phyloP scores from a whole-genome alignment of 805 yeast species.

The Cyberlindnera nakhonratchasimensis region DNA sequence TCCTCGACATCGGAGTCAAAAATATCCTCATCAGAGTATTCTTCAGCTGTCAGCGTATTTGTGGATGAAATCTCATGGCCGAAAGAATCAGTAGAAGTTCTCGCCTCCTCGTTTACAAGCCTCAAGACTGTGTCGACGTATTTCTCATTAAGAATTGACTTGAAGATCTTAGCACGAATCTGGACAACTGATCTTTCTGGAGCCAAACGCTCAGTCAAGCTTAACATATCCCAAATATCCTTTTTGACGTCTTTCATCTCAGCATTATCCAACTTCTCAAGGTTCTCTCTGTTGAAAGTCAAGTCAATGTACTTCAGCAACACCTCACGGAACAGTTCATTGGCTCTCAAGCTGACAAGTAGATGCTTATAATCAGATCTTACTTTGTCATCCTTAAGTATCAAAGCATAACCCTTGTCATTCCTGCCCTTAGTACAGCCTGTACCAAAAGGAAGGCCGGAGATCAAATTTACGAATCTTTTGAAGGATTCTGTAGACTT shows the following conservation, averaged over 20 bases:
- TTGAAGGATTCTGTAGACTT: constrained; percentile 22
- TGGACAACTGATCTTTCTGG: constrained; percentile 28
- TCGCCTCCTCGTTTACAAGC: constrained; percentile 17
- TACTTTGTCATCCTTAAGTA: constrained; percentile 25
- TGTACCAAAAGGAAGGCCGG: constrained; percentile 18
- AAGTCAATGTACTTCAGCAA: constrained; percentile 25
- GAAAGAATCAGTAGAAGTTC: constrained; percentile 4
- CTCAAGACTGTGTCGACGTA: constrained; percentile 22
- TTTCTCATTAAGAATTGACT: constrained; percentile 29
- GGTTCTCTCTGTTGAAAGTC: constrained; percentile 21
- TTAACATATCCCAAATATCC: constrained; percentile 26
- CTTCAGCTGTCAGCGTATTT: constrained; percentile 3
- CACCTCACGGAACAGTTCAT: constrained; percentile 29
- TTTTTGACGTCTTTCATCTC: constrained; percentile 25
- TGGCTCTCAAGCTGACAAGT: constrained; percentile 28
- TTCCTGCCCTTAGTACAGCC: constrained; percentile 24
- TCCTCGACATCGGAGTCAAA: constrained; percentile 7
- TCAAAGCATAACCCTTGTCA: constrained; percentile 25
- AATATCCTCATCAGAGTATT: constrained; percentile 5
- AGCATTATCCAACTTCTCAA: constrained; percentile 18
- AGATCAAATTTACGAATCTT: constrained; percentile 26
- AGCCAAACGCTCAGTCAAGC: constrained; percentile 25
- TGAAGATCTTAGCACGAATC: constrained; percentile 29
- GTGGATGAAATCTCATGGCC: constrained; percentile 9
- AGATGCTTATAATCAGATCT: constrained; percentile 24